Base-by-base conservation (phyloP, 176 grass and related monocot genomes). In the Coix lacrymajobi region DNA sequence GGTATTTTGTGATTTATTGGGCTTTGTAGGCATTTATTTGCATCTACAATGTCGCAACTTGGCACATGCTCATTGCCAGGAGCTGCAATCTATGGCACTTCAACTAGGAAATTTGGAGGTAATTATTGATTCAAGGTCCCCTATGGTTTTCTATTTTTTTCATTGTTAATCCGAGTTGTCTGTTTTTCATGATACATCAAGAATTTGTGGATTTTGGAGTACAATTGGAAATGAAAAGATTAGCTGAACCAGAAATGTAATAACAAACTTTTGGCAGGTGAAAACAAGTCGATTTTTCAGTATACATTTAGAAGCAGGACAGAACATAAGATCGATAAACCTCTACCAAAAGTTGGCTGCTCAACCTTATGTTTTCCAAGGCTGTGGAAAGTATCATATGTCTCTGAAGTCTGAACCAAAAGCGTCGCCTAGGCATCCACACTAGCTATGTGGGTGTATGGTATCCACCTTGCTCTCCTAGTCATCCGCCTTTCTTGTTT, bases 81-180 rank as follows among this genome's bases (percentile, higher is more conserved):
- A 77, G 51, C 58, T 17, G 37, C 40, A 36, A 39, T 15, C n/a
- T 4, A 80, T 8, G 31, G 22, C 33, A 61, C 37, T 65, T 54
- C 79, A 58, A 72, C 44, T n/a, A 85, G 64, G 43, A 82, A 44
- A 37, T 32, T 46, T 58, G 36, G 48, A 82, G 83, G 88, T 90
- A 58, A 44, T 12, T 43, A 7, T 36, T 44, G 60, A 30, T 58
- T 81, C 20, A 64, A 43, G 14, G 4, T 32, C 66, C 54, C 39
- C 8, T 60, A 8, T 8, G 13, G 9, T 81, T 75, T 75, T 7
- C 10, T 56, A 8, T 9, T n/a, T 10, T 37, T 37, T 79, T 74
- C 44, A 26, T 58, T 60, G 5, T 36, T 54, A 56, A 65, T 54
- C 33, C 2, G 29, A 13, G 9, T 57, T 79, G 22, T 30, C 22